Evolutionary conservation across 169 alveolate species (phyloP).

Genomic region (Cryptosporidium baileyi): DNA sequence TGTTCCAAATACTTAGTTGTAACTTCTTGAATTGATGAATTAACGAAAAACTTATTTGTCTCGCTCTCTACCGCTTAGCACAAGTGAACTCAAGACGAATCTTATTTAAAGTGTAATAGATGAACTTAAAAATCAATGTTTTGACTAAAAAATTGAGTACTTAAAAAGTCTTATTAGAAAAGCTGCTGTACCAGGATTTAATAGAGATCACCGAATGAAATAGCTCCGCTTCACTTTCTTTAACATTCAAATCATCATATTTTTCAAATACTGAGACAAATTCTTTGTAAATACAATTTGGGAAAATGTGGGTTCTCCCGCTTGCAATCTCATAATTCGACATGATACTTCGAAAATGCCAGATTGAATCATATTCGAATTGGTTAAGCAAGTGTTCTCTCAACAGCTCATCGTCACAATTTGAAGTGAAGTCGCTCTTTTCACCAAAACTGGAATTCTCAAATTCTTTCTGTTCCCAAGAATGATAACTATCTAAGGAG

Average conservation of each 20-base stretch:
- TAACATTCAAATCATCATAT: not conserved
- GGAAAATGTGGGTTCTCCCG: not conserved
- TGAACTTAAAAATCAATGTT: no score
- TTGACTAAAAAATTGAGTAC: no score
- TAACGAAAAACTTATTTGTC: no score
- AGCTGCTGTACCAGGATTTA: not conserved
- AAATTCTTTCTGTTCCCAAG: not conserved
- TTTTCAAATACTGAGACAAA: conserved; percentile 3
- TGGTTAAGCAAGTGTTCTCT: conserved; percentile 33
- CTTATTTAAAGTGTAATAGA: no score
- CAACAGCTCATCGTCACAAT: conserved; percentile 3
- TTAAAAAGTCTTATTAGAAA: no score
- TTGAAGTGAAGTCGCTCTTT: not conserved
- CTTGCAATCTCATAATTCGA: not conserved
- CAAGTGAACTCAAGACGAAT: no score
- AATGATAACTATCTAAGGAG: not conserved
- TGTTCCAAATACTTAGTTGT: not conserved
- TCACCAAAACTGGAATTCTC: conserved; percentile 10
- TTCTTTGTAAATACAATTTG: conserved; percentile 36
- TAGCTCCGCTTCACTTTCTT: conserved; percentile 8
- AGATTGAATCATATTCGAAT: conserved; percentile 32
- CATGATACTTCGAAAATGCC: conserved; percentile 53
- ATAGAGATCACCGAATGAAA: not conserved
- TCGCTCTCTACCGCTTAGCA: no score
- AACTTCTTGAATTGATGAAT: no score